Evolutionary conservation across 2,329 filamentous ascomycete genomes (phyloP).

Genomic region (Xylariaceae sp.): DNA sequence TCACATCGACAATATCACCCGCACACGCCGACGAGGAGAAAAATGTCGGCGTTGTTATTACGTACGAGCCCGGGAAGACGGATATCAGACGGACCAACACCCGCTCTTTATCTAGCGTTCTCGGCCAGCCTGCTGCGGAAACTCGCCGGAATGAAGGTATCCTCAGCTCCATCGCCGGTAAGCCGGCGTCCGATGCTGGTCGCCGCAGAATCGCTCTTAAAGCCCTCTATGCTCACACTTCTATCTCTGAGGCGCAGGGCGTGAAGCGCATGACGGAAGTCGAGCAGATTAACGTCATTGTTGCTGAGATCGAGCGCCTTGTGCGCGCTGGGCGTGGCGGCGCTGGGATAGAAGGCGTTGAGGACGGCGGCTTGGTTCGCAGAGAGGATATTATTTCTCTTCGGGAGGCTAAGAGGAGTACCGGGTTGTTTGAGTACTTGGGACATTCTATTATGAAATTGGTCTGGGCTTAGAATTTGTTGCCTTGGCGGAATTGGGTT

Average conservation of each 20-base stretch:
- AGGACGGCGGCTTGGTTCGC: conserved; percentile 41
- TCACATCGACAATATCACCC: conserved; percentile 79
- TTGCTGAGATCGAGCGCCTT: conserved; percentile 70
- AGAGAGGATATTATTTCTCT: conserved; percentile 73
- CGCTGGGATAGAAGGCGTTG: conserved; percentile 12
- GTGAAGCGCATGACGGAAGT: conserved; percentile 48
- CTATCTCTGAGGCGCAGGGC: conserved; percentile 49
- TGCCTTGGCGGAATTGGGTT: too few species aligned
- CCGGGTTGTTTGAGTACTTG: conserved; percentile 78
- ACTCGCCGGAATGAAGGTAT: conserved; percentile 25
- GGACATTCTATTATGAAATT: conserved; percentile 90
- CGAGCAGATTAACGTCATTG: conserved; percentile 60
- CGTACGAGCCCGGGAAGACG: conserved; percentile 66
- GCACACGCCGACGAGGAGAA: conserved; percentile 70
- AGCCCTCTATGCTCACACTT: conserved; percentile 51
- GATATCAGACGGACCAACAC: conserved; percentile 81
- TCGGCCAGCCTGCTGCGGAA: too few species aligned
- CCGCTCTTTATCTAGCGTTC: conserved; percentile 61
- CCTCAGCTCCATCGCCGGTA: conserved; percentile 23
- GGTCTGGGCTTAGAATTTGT: conserved; percentile 63
- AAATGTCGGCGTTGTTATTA: conserved; percentile 80
- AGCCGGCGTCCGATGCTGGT: conserved; percentile 31
- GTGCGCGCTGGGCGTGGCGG: conserved; percentile 46
- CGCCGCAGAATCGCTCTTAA: conserved; percentile 51
- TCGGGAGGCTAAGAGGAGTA: conserved; percentile 80